Percentiles rank a stretch among this genome's conserved stretches.
These are phyloP conservation scores for Wickerhamomyces subpelliculosus DNA, from an alignment of 805 yeast genomes.

Conservation along the genomic window DNA sequence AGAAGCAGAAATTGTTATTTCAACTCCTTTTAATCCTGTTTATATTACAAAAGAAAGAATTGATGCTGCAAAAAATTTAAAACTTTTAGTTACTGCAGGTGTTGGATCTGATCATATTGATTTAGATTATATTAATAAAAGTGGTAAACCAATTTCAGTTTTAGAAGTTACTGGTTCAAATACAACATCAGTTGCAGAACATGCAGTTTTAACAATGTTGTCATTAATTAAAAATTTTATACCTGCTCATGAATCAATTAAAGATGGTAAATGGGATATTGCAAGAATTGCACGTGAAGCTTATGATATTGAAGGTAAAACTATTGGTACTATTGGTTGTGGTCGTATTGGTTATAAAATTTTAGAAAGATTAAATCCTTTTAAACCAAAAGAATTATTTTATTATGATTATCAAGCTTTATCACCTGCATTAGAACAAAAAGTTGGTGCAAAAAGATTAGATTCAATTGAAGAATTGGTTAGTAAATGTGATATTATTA, in stretches of 20 bases:
- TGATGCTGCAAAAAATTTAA: constrained; percentile 62
- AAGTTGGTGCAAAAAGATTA: constrained; percentile 54
- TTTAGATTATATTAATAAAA: constrained; percentile 52
- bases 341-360: constrained; percentile 79
- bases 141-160: constrained; percentile 56
- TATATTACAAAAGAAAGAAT: constrained; percentile 64
- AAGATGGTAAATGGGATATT: constrained; percentile 63
- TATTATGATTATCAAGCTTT: constrained; percentile 72
- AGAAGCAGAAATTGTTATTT: constrained; percentile 71
- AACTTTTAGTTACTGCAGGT: constrained; percentile 71
- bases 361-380: constrained; percentile 62
- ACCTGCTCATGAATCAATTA: constrained; percentile 68
- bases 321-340: constrained; percentile 73
- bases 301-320: constrained; percentile 70
- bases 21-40: constrained; percentile 82
- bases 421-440: constrained; percentile 49
- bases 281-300: constrained; percentile 70
- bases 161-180: constrained; percentile 80
- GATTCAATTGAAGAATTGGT: constrained; percentile 59
- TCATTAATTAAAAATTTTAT: constrained; percentile 69
- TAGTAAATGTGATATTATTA: constrained; percentile 61
- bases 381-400: constrained; percentile 65
- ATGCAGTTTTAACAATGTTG: constrained; percentile 67
- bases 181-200: constrained; percentile 77
- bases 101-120: constrained; percentile 83